Evolutionary conservation across 257 asterid genomes (phyloP), one percentile per base, ranked within the genome.

Genomic region (Nemophila menziesii): DNA sequence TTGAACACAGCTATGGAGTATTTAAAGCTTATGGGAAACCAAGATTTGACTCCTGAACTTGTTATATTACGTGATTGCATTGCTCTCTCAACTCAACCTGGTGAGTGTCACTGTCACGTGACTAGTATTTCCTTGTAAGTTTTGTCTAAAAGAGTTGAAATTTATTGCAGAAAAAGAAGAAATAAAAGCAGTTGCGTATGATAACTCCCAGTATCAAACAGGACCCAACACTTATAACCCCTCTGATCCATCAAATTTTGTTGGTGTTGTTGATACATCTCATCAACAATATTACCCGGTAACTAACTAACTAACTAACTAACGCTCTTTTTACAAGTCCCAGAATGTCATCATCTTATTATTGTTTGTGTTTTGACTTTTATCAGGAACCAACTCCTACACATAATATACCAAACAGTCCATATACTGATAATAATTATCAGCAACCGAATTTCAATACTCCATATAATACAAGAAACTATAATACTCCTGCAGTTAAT

Each of bases 1-100:
- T 56, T 80, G 68, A 75, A 77, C 52, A 78, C 94, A 46, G 95
- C 98, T 11, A 84, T 80, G 94, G 90, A 78, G 63, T 89, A 73
- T 66, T 66, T 89, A 65, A 83, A 89, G 68, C 95, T 84, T 57
- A 68, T 89, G 55, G 93, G 94, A 48, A 68, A 86, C 11, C 92
- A 80, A 61, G 92, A 84, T 51, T 62, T 89, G 80, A 71, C 95
- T 60, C 76, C 85, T 44, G 98, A 89, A 70, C 80, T 89, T 58
- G 34, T 61, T 9, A 78, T 89, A 55, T 57, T 89, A 56, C 87
- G 86, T 14, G 95, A 84, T 69, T 94, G 95, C 22, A 84, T 89
- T 62, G 71, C 87, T 26, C 79, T 69, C 42, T 74, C 90, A 23
- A 75, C 79, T 43, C 86, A 80, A 70, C 72, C 73, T 68, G 98